Base-by-base conservation (phyloP, 139 green algal species). In the Chlamydomonas sp. region DNA sequence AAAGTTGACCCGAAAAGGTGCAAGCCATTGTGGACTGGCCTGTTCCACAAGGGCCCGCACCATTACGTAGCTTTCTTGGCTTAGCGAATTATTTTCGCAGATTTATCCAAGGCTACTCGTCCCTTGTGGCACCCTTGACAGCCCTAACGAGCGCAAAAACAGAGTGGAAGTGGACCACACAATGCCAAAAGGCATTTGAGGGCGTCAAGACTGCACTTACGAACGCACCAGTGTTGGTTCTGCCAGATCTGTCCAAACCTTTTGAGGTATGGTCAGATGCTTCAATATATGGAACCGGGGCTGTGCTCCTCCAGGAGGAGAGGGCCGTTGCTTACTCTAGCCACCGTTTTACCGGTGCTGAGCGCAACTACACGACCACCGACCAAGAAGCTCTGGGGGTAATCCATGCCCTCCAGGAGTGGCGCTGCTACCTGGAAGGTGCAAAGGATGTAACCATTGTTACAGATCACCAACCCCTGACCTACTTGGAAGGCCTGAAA, bases 391-490 rank as follows among this genome's bases (percentile, higher is more conserved):
- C 82, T 10, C 59, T 94, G 0, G 92, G 84, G 3, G 67, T 93
- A 3, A 73, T 91, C 1, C 20, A 83, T 6, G 84, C 85, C 0
- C 6, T 91, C 0, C 63, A 82, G 10, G 49, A 88, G 1, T 94
- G 91, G 90, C 75, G 88, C 15, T 88, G 90, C 18, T 94, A 93
- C 64, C 60, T 94, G 1, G 66, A 80, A 3, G 83, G 82, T 0
- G 14, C 16, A 0, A 18, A 59, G 5, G 31, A 80, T 7, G 64
- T 89, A 4, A 69, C 62, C 0, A 2, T 93, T 10, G 86, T 90
- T 0, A 94, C 93, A 20, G 93, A 95, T 49, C 91, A 94, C 49
- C 64, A 90, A 6, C 74, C 90, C 17, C 68, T 92, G 0, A 84
- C 62, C 0, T 82, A 90, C 74, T 69, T 95, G 68, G 60, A 79